These are phyloP conservation scores for Skeletonema grethae DNA, from an alignment of 108 stramenopile species.

Conservation along the genomic window DNA sequence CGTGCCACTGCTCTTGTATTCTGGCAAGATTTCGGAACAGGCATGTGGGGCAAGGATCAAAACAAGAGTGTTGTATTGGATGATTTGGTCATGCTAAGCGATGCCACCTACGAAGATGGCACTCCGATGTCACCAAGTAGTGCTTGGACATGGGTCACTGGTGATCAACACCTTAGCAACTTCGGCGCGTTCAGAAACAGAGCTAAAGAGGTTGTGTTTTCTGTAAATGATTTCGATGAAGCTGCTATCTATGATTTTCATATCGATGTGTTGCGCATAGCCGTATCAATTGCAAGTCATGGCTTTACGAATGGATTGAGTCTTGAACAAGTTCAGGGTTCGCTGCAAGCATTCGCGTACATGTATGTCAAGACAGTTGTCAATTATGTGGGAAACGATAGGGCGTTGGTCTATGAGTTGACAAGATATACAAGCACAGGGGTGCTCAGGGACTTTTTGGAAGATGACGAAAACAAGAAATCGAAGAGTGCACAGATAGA, in stretches of 20 bases:
- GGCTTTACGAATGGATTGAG: slow-evolving; percentile 55
- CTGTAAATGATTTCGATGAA: slow-evolving; percentile 76
- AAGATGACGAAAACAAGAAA: slow-evolving; percentile 29
- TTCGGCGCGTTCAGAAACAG: slow-evolving; percentile 68
- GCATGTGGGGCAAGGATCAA: slow-evolving; percentile 37
- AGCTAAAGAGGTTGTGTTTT: slow-evolving; percentile 60
- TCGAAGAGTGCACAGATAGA: slow-evolving; percentile 42
- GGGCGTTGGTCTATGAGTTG: slow-evolving; percentile 50
- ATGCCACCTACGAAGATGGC: slow-evolving; percentile 42
- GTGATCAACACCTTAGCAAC: slow-evolving; percentile 72
- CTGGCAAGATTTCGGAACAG: slow-evolving; percentile 57
- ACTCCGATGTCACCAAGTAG: slow-evolving; percentile 39
- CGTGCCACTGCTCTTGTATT: slow-evolving; percentile 62
- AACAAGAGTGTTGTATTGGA: slow-evolving; percentile 27
- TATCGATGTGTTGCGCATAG: slow-evolving; percentile 61
- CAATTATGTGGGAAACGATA: slow-evolving; percentile 58
- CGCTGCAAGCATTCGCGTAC: slow-evolving; percentile 51
- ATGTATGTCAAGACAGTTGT: slow-evolving; percentile 53
- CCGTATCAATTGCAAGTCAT: slow-evolving; percentile 60
- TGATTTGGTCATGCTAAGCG: slow-evolving; percentile 26
- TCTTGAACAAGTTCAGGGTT: slow-evolving; percentile 25
- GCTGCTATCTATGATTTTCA: slow-evolving; percentile 74
- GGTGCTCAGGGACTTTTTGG: slow-evolving; percentile 48
- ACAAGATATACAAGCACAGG: slow-evolving; percentile 49
- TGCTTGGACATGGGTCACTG: slow-evolving; percentile 71